Percentiles rank a stretch among this genome's conserved stretches.
phyloP scores from a whole-genome alignment of 176 grass and related monocot genomes.

The Areca catechu region DNA sequence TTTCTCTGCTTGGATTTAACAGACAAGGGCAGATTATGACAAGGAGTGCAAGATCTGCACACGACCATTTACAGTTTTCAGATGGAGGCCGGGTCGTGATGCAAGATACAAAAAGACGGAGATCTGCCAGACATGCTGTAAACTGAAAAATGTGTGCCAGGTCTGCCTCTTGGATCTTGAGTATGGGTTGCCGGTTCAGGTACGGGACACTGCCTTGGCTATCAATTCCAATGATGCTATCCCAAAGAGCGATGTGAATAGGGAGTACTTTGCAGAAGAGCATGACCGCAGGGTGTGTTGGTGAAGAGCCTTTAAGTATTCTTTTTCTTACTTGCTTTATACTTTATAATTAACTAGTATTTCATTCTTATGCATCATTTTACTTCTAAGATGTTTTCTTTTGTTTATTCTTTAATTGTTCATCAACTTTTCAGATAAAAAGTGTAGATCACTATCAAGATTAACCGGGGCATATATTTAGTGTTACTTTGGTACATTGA shows the following conservation, averaged over 20 bases:
- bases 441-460: no score
- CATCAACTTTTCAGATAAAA: no score
- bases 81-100: slow-evolving; percentile 86
- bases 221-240: slow-evolving; percentile 89
- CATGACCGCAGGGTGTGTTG: slow-evolving; percentile 83
- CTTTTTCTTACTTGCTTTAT: slow-evolving; percentile 3
- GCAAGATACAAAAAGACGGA: slow-evolving; percentile 99
- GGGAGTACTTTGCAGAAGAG: slow-evolving; percentile 95
- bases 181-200: slow-evolving; percentile 88
- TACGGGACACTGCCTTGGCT: slow-evolving; percentile 72
- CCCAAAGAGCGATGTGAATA: slow-evolving; percentile 89
- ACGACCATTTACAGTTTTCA: slow-evolving; percentile 83
- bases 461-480: no score
- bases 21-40: slow-evolving; percentile 83
- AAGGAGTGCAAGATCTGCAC: slow-evolving; percentile 98
- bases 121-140: slow-evolving; percentile 97
- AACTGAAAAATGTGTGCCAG: slow-evolving; percentile 95
- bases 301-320: not conserved
- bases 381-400: no score
- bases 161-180: slow-evolving; percentile 96
- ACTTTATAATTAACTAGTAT: not conserved
- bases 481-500: no score
- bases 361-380: no score
- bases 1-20: slow-evolving; percentile 25
- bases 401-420: no score